Conservation (phyloP, 345 rosid genomes). For the Murraya koenigii region DNA sequence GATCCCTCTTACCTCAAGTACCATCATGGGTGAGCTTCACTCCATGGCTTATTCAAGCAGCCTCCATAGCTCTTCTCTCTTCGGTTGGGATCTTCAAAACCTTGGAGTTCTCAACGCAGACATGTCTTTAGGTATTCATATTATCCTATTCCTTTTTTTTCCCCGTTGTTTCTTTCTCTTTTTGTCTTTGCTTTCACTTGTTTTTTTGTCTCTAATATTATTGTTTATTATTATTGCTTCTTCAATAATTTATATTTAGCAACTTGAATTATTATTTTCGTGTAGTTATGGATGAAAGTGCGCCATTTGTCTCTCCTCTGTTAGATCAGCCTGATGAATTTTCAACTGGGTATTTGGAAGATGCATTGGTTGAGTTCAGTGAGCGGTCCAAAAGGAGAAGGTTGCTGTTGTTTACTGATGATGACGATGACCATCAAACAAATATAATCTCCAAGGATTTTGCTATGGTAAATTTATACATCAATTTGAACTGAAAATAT, state of each 20-base stretch:
- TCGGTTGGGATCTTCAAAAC: conserved; percentile 79
- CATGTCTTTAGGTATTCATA: conserved; percentile 54
- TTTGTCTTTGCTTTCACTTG: conserved; percentile 23
- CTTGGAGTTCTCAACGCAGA: conserved; percentile 79
- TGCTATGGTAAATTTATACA: conserved; percentile 16
- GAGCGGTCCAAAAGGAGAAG: conserved; percentile 72
- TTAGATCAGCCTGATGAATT: conserved; percentile 32
- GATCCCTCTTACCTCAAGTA: background rate
- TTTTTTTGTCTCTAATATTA: conserved; percentile 15
- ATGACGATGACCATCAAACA: conserved; percentile 19
- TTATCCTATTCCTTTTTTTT: too few relatives aligned
- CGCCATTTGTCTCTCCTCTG: conserved; percentile 36
- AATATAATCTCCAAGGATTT: conserved; percentile 22
- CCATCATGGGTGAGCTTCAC: conserved; percentile 46
- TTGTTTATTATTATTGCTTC: background rate
- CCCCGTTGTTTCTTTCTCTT: background rate
- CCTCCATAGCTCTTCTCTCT: conserved; percentile 32
- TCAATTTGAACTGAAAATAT: background rate
- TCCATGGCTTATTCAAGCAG: conserved; percentile 25
- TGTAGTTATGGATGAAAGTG: conserved; percentile 48
- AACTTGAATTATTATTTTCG: background rate
- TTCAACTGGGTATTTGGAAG: conserved; percentile 91
- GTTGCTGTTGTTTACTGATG: conserved; percentile 30
- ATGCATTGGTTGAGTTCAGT: conserved; percentile 66
- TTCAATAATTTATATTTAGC: background rate